Evolutionary conservation across 78 protist genomes (phyloP).

Genomic region (Guillardia theta): DNA sequence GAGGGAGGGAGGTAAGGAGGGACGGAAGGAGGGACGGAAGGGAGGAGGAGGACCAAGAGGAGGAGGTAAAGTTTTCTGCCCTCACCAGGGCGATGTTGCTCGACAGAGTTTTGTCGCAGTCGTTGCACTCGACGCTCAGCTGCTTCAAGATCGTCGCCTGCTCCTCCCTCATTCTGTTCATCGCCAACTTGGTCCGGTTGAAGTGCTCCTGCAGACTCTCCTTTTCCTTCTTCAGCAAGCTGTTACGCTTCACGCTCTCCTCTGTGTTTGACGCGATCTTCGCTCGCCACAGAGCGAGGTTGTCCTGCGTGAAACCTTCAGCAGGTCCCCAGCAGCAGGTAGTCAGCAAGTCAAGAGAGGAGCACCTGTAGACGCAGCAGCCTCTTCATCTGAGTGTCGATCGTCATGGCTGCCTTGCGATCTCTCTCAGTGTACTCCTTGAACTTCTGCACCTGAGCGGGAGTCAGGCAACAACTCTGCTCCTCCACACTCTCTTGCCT

Average conservation of each 20-base stretch:
- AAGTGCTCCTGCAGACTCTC: conserved; percentile 12
- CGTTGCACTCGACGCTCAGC: conserved; percentile 21
- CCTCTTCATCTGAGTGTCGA: conserved; percentile 37
- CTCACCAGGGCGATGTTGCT: too few relatives aligned
- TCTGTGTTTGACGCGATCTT: conserved; percentile 26
- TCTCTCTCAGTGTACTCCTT: conserved; percentile 12
- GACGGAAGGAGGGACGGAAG: not conserved
- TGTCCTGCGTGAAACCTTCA: conserved; percentile 34
- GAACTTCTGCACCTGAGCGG: not conserved
- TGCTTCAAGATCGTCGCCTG: conserved; percentile 47
- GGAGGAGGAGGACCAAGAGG: not conserved
- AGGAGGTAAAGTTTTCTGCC: too few relatives aligned
- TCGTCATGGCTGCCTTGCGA: not conserved
- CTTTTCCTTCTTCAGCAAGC: conserved; percentile 37
- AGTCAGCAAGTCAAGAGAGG: too few relatives aligned
- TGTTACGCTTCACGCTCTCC: conserved; percentile 66
- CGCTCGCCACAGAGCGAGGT: conserved; percentile 36
- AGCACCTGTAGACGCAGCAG: conserved; percentile 48
- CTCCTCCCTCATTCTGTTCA: conserved; percentile 53
- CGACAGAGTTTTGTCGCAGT: too few relatives aligned
- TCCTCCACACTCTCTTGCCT: too few relatives aligned
- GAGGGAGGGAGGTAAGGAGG: not conserved
- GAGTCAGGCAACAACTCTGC: not conserved
- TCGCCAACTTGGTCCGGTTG: conserved; percentile 63
- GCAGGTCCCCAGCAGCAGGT: too few relatives aligned